A percentile compares a stretch with the other conserved stretches of the same genome.
Conservation (phyloP, 257 asterid species). For the Nyctanthes arbortristis region DNA sequence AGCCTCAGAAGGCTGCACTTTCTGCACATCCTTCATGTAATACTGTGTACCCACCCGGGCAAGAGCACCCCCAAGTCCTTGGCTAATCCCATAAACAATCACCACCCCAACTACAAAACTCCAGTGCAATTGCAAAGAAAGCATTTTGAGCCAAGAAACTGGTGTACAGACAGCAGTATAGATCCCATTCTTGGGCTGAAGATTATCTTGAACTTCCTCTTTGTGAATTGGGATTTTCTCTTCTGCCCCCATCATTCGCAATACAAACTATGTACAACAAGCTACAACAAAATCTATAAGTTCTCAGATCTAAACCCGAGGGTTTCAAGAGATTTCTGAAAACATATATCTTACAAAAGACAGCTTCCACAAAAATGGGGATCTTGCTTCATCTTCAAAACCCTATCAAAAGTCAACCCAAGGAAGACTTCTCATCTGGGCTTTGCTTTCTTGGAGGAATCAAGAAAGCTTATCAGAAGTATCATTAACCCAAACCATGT, state of each 20-base stretch:
- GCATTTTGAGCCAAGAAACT: constrained; percentile 67
- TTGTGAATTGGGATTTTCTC: constrained; percentile 48
- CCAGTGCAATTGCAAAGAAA: constrained; percentile 76
- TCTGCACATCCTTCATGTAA: constrained; percentile 96
- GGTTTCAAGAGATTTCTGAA: constrained; percentile 16
- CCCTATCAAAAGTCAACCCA: neutral
- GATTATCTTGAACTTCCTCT: constrained; percentile 35
- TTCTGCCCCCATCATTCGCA: constrained; percentile 55
- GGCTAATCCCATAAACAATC: constrained; percentile 82
- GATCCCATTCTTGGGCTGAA: constrained; percentile 32
- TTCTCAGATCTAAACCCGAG: constrained; percentile 21
- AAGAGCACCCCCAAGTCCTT: constrained; percentile 87
- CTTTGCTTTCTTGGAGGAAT: constrained; percentile 14
- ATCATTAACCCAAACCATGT: constrained; percentile 8
- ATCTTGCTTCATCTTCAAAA: constrained; percentile 29
- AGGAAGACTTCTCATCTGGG: constrained; percentile 29
- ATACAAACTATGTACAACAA: neutral
- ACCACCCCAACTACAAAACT: constrained; percentile 81
- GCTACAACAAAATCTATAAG: neutral
- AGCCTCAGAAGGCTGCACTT: constrained; percentile 96
- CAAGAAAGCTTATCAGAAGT: constrained; percentile 2
- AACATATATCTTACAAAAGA: constrained; percentile 29
- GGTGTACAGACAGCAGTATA: constrained; percentile 41
- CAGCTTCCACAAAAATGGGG: constrained; percentile 42
- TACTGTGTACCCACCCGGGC: constrained; percentile 70